Evolutionary conservation across 371 early-diverging fungal species (phyloP).

Genomic region (Umbelopsis sp.): DNA sequence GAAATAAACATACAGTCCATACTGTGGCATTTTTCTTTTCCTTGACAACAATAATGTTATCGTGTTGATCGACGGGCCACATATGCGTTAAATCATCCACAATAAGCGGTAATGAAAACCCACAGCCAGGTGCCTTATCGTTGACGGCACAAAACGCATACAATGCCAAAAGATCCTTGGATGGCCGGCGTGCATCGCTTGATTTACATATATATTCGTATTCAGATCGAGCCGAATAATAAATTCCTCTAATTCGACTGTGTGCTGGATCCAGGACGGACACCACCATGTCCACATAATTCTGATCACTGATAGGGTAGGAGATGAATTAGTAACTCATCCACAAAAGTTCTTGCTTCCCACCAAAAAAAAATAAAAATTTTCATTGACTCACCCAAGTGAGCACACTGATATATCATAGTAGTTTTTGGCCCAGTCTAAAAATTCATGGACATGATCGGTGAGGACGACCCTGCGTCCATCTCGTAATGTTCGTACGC

Average conservation of each 20-base stretch:
- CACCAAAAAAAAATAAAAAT: not conserved
- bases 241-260: slow-evolving; percentile 62
- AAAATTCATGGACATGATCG: slow-evolving; percentile 73
- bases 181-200: slow-evolving; percentile 57
- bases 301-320: slow-evolving; percentile 56
- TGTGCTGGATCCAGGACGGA: slow-evolving; percentile 69
- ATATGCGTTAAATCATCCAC: slow-evolving; percentile 76
- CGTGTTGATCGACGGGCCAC: slow-evolving; percentile 82
- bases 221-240: slow-evolving; percentile 78
- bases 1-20: slow-evolving; percentile 76
- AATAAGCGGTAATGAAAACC: slow-evolving; percentile 64
- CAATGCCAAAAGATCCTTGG: slow-evolving; percentile 73
- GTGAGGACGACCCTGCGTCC: slow-evolving; percentile 71
- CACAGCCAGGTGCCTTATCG: slow-evolving; percentile 51
- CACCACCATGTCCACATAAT: slow-evolving; percentile 77
- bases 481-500: slow-evolving; percentile 66
- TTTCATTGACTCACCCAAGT: slow-evolving; percentile 59
- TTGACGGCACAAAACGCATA: slow-evolving; percentile 67
- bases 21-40: slow-evolving; percentile 52
- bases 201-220: slow-evolving; percentile 63
- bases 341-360: not conserved
- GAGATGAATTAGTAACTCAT: not conserved
- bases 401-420: slow-evolving; percentile 82
- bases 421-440: slow-evolving; percentile 73
- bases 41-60: slow-evolving; percentile 78